phyloP scores from a whole-genome alignment of 1,284 basidiomycete genomes.

The Cryptococcus amylolentus region DNA sequence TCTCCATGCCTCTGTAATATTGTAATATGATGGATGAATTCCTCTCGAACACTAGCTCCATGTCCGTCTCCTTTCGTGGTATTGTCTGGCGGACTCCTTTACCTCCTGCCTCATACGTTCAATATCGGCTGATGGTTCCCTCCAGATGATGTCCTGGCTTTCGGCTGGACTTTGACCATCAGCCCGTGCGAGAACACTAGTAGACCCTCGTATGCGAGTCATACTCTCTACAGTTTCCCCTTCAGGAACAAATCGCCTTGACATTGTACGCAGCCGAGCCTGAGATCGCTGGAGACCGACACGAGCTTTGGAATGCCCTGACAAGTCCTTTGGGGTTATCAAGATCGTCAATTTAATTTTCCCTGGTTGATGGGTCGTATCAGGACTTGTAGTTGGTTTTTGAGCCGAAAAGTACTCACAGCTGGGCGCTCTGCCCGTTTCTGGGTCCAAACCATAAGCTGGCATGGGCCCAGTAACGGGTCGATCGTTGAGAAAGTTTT shows the following conservation, averaged over 20 bases:
- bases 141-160: slow-evolving; percentile 26
- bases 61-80: slow-evolving; percentile 22
- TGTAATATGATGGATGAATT: too few relatives aligned
- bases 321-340: slow-evolving; percentile 14
- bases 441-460: slow-evolving; percentile 24
- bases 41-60: slow-evolving; percentile 8
- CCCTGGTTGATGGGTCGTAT: slow-evolving; percentile 25
- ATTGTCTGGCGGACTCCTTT: slow-evolving; percentile 29
- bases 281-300: slow-evolving; percentile 14
- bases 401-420: slow-evolving; percentile 22
- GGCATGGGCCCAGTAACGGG: slow-evolving; percentile 25
- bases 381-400: not conserved
- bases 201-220: slow-evolving; percentile 4
- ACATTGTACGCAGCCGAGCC: slow-evolving; percentile 26
- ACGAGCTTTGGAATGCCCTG: slow-evolving; percentile 15
- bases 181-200: too few relatives aligned
- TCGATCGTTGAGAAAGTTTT: slow-evolving; percentile 46
- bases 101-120: slow-evolving; percentile 24
- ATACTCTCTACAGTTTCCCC: slow-evolving; percentile 41
- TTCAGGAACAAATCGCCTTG: slow-evolving; percentile 34
- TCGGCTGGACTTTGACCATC: too few relatives aligned
- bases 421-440: slow-evolving; percentile 18
- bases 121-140: slow-evolving; percentile 21
- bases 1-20: too few relatives aligned
- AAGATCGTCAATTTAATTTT: slow-evolving; percentile 35